Evolutionary conservation across 164 flowering plant species (phyloP).

Genomic region (Cinnamomum chago): DNA sequence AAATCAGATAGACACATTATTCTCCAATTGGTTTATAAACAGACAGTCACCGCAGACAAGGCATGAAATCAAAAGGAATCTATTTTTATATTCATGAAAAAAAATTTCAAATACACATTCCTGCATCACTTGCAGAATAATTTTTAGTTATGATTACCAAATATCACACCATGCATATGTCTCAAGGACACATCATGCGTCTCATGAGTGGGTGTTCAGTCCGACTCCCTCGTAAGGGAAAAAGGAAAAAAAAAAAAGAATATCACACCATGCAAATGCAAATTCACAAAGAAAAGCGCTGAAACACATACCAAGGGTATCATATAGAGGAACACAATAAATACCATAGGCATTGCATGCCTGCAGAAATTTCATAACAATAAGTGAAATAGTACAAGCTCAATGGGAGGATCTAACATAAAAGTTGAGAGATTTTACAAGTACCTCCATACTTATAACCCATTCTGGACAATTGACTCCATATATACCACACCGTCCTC

Average conservation of each 20-base stretch:
- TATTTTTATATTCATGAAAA: not conserved
- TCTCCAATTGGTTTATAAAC: not conserved
- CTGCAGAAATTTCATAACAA: slow-evolving; percentile 39
- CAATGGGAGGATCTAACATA: not conserved
- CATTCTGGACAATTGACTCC: slow-evolving; percentile 86
- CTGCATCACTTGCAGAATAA: not conserved
- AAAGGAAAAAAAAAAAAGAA: too few species aligned
- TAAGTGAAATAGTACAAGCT: not conserved
- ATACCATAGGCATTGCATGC: slow-evolving; percentile 99
- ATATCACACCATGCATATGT: not conserved
- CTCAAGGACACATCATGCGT: too few species aligned
- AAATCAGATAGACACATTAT: not conserved
- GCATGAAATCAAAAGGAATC: not conserved
- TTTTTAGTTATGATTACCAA: not conserved
- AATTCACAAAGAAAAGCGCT: not conserved
- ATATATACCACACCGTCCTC: slow-evolving; percentile 86
- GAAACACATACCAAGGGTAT: slow-evolving; percentile 71
- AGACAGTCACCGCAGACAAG: not conserved
- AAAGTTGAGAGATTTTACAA: not conserved
- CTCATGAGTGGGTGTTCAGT: too few species aligned
- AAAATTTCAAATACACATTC: not conserved
- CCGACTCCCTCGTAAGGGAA: too few species aligned
- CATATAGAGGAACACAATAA: slow-evolving; percentile 93
- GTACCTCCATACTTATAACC: slow-evolving; percentile 97
- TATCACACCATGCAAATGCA: not conserved